These are phyloP conservation scores for Aspergillus caelatus DNA, from an alignment of 2,329 filamentous ascomycete species.

Conservation along the genomic window DNA sequence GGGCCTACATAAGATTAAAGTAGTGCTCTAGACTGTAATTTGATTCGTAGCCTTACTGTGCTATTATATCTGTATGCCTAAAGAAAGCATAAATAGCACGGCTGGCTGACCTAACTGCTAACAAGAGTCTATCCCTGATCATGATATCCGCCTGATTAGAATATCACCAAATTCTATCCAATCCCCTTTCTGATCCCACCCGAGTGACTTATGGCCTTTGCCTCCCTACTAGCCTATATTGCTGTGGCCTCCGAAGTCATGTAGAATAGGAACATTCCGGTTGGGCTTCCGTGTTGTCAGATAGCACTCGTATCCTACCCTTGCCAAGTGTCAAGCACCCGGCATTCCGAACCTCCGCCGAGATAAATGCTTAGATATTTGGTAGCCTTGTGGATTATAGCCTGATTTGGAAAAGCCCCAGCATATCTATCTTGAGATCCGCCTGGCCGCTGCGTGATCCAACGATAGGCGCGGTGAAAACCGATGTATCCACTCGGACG, in stretches of 20 bases:
- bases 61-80: background rate
- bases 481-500: conserved; percentile 1
- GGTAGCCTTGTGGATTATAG: background rate
- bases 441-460: background rate
- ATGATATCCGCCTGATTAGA: background rate
- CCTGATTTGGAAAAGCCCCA: background rate
- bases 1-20: background rate
- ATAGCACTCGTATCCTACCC: background rate
- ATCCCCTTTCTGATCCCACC: background rate
- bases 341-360: background rate
- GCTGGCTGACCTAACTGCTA: background rate
- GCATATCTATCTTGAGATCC: background rate
- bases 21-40: background rate
- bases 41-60: background rate
- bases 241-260: background rate
- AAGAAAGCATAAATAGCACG: background rate
- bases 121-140: background rate
- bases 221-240: background rate
- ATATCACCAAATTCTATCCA: background rate
- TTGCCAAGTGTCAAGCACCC: background rate
- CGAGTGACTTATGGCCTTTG: background rate
- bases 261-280: background rate
- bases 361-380: background rate
- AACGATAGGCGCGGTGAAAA: background rate
- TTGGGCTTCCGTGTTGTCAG: background rate